phyloP scores from a whole-genome alignment of 129 eudicot species.

The Escallonia rubra region DNA sequence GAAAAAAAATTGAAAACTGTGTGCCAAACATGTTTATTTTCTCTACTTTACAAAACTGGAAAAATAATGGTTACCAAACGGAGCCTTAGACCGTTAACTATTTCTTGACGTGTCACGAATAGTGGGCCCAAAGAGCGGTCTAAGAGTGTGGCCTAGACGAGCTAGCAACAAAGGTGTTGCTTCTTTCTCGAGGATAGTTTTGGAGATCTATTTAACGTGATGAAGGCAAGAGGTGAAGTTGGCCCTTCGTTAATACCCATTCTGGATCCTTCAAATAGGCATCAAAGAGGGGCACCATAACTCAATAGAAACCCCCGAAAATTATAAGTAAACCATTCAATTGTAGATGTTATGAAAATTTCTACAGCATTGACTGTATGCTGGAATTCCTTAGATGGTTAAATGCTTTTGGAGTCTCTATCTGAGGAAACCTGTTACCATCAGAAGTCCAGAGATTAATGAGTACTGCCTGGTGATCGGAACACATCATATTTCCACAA shows the following conservation, averaged over 20 bases:
- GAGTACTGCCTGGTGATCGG: not conserved
- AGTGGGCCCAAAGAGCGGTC: too few species aligned
- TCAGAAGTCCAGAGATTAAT: not conserved
- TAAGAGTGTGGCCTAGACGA: too few species aligned
- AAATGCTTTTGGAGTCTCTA: too few species aligned
- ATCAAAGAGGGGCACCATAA: slow-evolving; percentile 27
- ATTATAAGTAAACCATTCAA: slow-evolving; percentile 13
- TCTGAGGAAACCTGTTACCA: not conserved
- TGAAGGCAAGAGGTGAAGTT: slow-evolving; percentile 33
- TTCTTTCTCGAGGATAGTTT: slow-evolving; percentile 23
- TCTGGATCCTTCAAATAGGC: slow-evolving; percentile 17
- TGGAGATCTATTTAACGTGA: slow-evolving; percentile 20
- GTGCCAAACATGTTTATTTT: too few species aligned
- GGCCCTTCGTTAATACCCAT: slow-evolving; percentile 19
- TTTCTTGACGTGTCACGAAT: too few species aligned
- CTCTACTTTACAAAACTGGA: too few species aligned
- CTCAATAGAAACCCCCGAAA: slow-evolving; percentile 38
- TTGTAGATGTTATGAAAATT: slow-evolving; percentile 21
- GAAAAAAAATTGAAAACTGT: too few species aligned
- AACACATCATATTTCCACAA: too few species aligned
- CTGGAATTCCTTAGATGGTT: not conserved
- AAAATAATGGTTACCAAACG: too few species aligned
- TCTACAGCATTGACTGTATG: slow-evolving; percentile 9
- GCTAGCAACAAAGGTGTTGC: slow-evolving; percentile 7
- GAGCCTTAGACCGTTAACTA: too few species aligned